Evolutionary conservation across 192 early-diverging fungal species (phyloP).

Genomic region (Coemansia sp.): DNA sequence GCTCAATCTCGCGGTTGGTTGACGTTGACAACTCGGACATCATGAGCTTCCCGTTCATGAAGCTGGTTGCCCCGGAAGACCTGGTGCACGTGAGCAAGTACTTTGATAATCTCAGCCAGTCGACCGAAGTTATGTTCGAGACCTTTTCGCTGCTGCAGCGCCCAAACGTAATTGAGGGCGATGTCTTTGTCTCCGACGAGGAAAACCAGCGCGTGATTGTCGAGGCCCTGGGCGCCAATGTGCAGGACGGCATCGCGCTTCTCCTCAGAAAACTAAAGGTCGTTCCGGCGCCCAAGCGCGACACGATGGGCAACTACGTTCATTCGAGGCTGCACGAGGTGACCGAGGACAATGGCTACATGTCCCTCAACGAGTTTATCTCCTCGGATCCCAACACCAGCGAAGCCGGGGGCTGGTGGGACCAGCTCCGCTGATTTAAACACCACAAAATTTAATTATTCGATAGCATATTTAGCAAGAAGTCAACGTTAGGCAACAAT

Average conservation of each 20-base stretch:
- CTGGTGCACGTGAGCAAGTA: conserved; percentile 28
- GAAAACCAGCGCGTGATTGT: conserved; percentile 33
- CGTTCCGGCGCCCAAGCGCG: conserved; percentile 19
- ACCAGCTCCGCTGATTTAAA: neutral
- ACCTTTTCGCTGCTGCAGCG: conserved; percentile 35
- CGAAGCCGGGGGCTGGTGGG: conserved; percentile 29
- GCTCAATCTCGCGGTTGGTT: conserved; percentile 30
- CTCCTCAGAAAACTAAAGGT: conserved; percentile 24
- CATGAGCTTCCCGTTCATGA: conserved; percentile 37
- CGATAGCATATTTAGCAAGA: too few species aligned
- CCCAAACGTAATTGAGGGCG: conserved; percentile 44
- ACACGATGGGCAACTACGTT: conserved; percentile 26
- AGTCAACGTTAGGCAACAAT: too few species aligned
- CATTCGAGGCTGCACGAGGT: conserved; percentile 15
- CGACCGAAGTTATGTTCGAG: conserved; percentile 36
- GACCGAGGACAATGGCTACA: conserved; percentile 33
- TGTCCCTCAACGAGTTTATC: conserved; percentile 39
- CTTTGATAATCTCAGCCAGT: conserved; percentile 31
- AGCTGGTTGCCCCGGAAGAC: conserved; percentile 46
- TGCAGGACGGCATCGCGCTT: conserved; percentile 43
- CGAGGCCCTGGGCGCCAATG: conserved; percentile 42
- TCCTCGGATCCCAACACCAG: conserved; percentile 34
- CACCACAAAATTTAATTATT: too few species aligned
- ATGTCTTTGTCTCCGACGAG: conserved; percentile 23
- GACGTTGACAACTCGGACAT: conserved; percentile 42